Base-by-base conservation (phyloP, 1,284 basidiomycete genomes). In the Schizophyllum commune region DNA sequence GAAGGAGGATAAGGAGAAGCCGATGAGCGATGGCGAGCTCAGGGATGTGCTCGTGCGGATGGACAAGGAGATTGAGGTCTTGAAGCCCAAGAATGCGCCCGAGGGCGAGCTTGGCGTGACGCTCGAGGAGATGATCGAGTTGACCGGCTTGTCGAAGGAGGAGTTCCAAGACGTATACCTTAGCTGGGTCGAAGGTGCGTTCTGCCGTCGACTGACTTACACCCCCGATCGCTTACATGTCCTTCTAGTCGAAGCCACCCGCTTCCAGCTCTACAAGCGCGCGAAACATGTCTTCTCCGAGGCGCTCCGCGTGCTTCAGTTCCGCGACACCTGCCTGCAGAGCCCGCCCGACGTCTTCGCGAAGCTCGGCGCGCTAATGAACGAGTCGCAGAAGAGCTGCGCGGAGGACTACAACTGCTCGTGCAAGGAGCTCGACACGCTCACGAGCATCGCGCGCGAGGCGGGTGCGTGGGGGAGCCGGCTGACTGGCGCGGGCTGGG, bases 401-500 rank as follows among this genome's bases (percentile, higher is more conserved):
- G 70, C 82, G 33, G 72, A 79, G 57, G 71, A 89, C 7, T 94
- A 82, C 69, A 85, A 94, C 65, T 93, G 89, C 72, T 92, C 91
- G 7, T 91, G 89, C 68, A 80, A 84, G 1, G 89, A 93, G 72
- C 76, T 95, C 17, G 85, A 96, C 70, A 73, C 83, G 67, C 79
- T 96, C 15, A 81, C 81, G 11, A 68, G 67, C 69, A 71, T 95
- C 65, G 80, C 83, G n/a, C 74, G 79, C 59, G 75, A 81, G 19
- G 82, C 85, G 2, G 92, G 92, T 9, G 91, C 92, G 7, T 82
- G 87, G 62, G 93, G 92, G 1, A 88, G 85, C 66, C 80, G 91
- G 34, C 73, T 92, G 20, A 92, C 91, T 33, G 89, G 90, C 53
- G 93, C 93, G 0, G 93, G 93, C 1, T 96, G 92, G 92, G 94